Evolutionary conservation across 2,329 filamentous ascomycete species (phyloP).

Genomic region (Xylariaceae sp.): DNA sequence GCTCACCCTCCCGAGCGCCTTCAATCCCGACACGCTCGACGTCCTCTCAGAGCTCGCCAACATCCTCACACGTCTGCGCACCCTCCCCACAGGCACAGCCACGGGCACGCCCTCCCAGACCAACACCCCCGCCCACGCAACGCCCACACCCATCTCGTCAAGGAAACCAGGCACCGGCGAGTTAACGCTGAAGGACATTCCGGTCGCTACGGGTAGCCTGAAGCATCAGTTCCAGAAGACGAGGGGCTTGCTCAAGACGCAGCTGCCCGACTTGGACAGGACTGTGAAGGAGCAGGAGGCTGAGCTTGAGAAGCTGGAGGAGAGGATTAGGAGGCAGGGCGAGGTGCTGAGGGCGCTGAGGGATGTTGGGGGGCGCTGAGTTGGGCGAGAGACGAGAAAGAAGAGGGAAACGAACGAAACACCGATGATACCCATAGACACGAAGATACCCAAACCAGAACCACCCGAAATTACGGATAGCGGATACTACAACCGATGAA

Average conservation of each 20-base stretch:
- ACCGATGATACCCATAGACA: too few relatives aligned
- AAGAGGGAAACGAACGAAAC: not conserved
- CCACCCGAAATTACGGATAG: too few relatives aligned
- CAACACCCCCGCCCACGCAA: constrained; percentile 21
- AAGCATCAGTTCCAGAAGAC: constrained; percentile 83
- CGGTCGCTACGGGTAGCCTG: constrained; percentile 70
- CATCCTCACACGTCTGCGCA: constrained; percentile 71
- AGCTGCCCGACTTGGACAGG: constrained; percentile 66
- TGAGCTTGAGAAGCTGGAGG: constrained; percentile 66
- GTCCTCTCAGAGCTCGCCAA: constrained; percentile 76
- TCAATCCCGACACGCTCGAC: constrained; percentile 80
- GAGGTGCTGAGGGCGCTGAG: constrained; percentile 52
- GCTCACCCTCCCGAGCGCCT: constrained; percentile 54
- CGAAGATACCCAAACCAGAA: too few relatives aligned
- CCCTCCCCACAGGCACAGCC: constrained; percentile 19
- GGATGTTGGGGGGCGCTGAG: constrained; percentile 43
- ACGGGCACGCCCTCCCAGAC: not conserved
- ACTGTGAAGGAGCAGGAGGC: constrained; percentile 64
- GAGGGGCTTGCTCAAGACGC: constrained; percentile 55
- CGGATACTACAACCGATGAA: too few relatives aligned
- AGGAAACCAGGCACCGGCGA: constrained; percentile 16
- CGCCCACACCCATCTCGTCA: constrained; percentile 24
- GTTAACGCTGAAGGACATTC: constrained; percentile 67
- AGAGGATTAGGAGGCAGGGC: constrained; percentile 58
- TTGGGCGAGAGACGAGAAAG: constrained; percentile 31